Evolutionary conservation across 176 grass and related monocot species (phyloP).

Genomic region (Alloteropsis semialata): DNA sequence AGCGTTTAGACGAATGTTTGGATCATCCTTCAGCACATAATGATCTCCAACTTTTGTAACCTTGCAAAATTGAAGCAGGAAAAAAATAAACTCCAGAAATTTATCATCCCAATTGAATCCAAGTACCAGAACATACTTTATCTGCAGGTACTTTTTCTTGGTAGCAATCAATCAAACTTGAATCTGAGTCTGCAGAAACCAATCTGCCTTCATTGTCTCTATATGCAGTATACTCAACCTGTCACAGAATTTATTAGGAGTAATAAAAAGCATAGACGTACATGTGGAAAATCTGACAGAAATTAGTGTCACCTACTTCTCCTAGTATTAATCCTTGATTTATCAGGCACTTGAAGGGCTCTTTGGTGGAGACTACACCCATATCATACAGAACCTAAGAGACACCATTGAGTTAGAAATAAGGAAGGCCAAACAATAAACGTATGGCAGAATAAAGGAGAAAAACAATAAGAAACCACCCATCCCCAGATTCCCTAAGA

Average conservation of each 20-base stretch:
- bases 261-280: neutral
- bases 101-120: constrained; percentile 3
- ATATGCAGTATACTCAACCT: constrained; percentile 93
- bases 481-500: neutral
- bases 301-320: constrained; percentile 67
- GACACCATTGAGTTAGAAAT: constrained; percentile 36
- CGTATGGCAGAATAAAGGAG: neutral
- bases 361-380: constrained; percentile 91
- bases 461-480: neutral
- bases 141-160: constrained; percentile 86
- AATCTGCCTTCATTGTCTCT: constrained; percentile 70
- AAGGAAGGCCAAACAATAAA: neutral
- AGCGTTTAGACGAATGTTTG: constrained; percentile 63
- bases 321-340: constrained; percentile 99
- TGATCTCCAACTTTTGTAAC: constrained; percentile 84
- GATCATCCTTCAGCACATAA: constrained; percentile 84
- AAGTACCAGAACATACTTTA: constrained; percentile 50
- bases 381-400: constrained; percentile 93
- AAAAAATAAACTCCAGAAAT: constrained; percentile 7
- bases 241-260: constrained; percentile 36
- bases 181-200: constrained; percentile 71
- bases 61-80: constrained; percentile 35
- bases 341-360: constrained; percentile 96
- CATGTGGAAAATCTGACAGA: neutral
- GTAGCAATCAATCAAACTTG: constrained; percentile 49